These are phyloP conservation scores for Ustilago trichophora DNA, from an alignment of 1,284 basidiomycete genomes.

Conservation along the genomic window DNA sequence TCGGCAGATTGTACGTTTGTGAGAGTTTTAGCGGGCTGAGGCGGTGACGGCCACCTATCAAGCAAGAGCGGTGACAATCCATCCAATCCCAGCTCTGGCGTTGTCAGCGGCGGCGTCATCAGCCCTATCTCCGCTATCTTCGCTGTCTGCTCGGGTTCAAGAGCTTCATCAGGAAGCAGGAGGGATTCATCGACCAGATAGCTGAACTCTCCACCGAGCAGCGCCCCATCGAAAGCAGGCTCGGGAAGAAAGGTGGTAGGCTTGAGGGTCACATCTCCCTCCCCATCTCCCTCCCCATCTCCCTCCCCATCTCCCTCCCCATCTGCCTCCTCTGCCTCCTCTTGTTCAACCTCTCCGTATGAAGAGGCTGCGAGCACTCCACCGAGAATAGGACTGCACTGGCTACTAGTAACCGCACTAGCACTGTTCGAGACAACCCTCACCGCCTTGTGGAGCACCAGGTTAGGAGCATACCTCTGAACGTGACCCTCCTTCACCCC, in stretches of 20 bases:
- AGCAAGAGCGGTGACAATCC: constrained; percentile 15
- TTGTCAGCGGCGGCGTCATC: constrained; percentile 33
- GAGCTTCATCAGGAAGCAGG: neutral
- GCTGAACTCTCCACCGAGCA: constrained; percentile 26
- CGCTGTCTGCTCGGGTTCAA: neutral
- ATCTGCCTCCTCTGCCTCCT: constrained; percentile 1
- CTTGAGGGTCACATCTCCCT: constrained; percentile 11
- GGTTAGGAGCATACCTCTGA: neutral
- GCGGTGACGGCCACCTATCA: constrained; percentile 21
- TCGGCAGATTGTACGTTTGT: no score
- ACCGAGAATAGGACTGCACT: constrained; percentile 19
- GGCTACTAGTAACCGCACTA: constrained; percentile 7
- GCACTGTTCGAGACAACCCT: constrained; percentile 22
- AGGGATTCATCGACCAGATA: constrained; percentile 19
- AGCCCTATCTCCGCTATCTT: neutral
- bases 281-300: no score
- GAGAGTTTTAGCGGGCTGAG: neutral
- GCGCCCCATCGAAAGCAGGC: neutral
- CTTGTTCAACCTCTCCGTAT: neutral
- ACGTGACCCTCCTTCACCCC: constrained; percentile 9
- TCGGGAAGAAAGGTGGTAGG: constrained; percentile 1
- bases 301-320: no score
- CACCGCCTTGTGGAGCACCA: constrained; percentile 2
- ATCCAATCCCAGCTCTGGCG: constrained; percentile 30
- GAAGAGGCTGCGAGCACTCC: constrained; percentile 1